Conservation (phyloP, 2,329 filamentous ascomycete species). For the Fusarium proliferatum region DNA sequence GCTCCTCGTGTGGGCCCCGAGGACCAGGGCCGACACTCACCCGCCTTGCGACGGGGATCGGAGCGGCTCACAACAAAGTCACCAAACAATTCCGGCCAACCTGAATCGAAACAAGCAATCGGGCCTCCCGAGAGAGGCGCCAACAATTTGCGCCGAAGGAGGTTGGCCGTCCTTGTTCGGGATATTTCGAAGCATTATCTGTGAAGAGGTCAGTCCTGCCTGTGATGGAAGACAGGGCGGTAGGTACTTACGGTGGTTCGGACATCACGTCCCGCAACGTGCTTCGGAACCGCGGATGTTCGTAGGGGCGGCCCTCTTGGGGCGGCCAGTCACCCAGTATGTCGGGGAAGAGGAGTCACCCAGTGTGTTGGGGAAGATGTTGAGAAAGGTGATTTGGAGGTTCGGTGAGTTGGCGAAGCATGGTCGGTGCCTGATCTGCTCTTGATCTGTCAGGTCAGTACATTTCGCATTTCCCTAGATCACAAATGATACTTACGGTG, state of each 20-base stretch:
- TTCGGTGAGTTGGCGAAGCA: neutral
- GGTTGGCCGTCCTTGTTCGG: slow-evolving; percentile 86
- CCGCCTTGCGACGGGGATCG: neutral
- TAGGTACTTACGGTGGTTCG: slow-evolving; percentile 72
- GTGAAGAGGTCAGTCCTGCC: neutral
- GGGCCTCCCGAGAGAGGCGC: slow-evolving; percentile 68
- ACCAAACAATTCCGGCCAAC: neutral
- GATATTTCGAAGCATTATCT: slow-evolving; percentile 86
- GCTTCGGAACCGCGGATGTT: neutral
- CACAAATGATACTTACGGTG: slow-evolving; percentile 51
- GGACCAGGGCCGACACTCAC: neutral
- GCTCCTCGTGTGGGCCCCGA: too few relatives aligned
- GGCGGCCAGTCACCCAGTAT: neutral
- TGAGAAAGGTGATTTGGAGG: neutral
- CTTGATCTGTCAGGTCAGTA: slow-evolving; percentile 63
- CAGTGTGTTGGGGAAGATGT: neutral
- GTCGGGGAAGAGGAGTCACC: neutral
- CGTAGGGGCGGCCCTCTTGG: neutral
- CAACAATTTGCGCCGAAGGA: slow-evolving; percentile 81
- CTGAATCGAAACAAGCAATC: neutral
- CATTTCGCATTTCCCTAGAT: neutral
- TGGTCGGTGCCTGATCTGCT: slow-evolving; percentile 75
- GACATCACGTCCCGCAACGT: slow-evolving; percentile 71
- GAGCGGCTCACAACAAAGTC: neutral
- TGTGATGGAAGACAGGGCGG: neutral